Evolutionary conservation across 257 asterid genomes (phyloP), one percentile per base, ranked within the genome.

Genomic region (Solanum virginianum): DNA sequence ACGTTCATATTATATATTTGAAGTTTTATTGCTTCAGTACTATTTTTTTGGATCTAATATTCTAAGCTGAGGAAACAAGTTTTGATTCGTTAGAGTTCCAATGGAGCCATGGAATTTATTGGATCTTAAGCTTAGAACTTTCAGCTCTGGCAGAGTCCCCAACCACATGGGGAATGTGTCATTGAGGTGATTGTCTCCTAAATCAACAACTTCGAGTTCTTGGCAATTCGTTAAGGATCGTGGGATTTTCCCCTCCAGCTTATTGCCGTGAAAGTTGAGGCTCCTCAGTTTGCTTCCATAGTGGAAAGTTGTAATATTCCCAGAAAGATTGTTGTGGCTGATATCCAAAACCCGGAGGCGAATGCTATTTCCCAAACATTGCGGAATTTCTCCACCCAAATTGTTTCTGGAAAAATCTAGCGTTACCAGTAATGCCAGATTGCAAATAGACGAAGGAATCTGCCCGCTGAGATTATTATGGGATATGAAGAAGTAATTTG

Each of bases 1-100:
- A n/a, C n/a, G n/a, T n/a, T n/a, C n/a, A n/a, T n/a, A n/a, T n/a
- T n/a, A n/a, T n/a, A n/a, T n/a, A n/a, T n/a, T n/a, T n/a, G n/a
- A n/a, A n/a, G n/a, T n/a, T n/a, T n/a, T n/a, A n/a, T n/a, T n/a
- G n/a, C n/a, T n/a, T n/a, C n/a, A n/a, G n/a, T n/a, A n/a, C n/a
- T n/a, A n/a, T n/a, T n/a, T n/a, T n/a, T n/a, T n/a, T n/a, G n/a
- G 86, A 72, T 88, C 89, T 11, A 88, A 18, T 18, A 86, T 85
- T 69, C 56, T n/a, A 4, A 86, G 75, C 5, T 80, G 5, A 0
- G 85, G 2, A 80, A 86, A 84, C 4, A 68, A 51, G 24, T 0
- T 17, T 13, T 54, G 55, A 12, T 3, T 5, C 3, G 4, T 68
- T 12, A 83, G 8, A 6, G 71, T 39, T 5, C 26, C 45, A 16